Percentiles rank a stretch among this genome's conserved stretches.
Conservation (phyloP, 1,284 basidiomycete species). For the Clitocybe nebularis region DNA sequence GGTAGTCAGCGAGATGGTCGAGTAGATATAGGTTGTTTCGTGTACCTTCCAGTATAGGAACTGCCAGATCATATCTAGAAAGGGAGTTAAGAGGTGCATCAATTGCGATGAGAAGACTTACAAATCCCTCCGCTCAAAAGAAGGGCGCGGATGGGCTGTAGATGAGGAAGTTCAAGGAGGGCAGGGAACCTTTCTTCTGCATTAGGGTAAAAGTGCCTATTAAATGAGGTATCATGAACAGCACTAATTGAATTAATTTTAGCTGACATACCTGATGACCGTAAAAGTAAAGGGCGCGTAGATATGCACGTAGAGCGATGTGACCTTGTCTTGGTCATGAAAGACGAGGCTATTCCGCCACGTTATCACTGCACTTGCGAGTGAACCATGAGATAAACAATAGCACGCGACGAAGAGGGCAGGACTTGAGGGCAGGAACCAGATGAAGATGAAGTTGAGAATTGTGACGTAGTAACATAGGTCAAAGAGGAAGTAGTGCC, state of each 20-base stretch:
- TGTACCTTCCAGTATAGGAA: slow-evolving; percentile 86
- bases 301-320: slow-evolving; percentile 87
- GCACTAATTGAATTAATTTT: slow-evolving; percentile 4
- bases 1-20: slow-evolving; percentile 3
- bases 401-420: slow-evolving; percentile 84
- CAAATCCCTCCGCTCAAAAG: slow-evolving; percentile 72
- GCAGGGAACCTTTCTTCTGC: slow-evolving; percentile 81
- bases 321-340: slow-evolving; percentile 92
- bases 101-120: slow-evolving; percentile 33
- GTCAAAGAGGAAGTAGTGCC: slow-evolving; percentile 95
- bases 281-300: slow-evolving; percentile 86
- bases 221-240: slow-evolving; percentile 9
- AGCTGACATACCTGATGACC: slow-evolving; percentile 69
- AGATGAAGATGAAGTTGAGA: slow-evolving; percentile 86
- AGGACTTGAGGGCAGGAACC: slow-evolving; percentile 73
- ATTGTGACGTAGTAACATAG: slow-evolving; percentile 89
- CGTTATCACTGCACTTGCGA: slow-evolving; percentile 91
- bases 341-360: slow-evolving; percentile 98
- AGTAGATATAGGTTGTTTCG: slow-evolving; percentile 3
- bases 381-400: slow-evolving; percentile 81
- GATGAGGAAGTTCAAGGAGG: slow-evolving; percentile 55
- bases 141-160: slow-evolving; percentile 62
- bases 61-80: slow-evolving; percentile 83
- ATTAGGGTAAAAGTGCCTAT: slow-evolving; percentile 79
- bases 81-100: slow-evolving; percentile 11